These are phyloP conservation scores for Cutaneotrichosporon spelunceum DNA, from an alignment of 1,284 basidiomycete species.

Conservation along the genomic window DNA sequence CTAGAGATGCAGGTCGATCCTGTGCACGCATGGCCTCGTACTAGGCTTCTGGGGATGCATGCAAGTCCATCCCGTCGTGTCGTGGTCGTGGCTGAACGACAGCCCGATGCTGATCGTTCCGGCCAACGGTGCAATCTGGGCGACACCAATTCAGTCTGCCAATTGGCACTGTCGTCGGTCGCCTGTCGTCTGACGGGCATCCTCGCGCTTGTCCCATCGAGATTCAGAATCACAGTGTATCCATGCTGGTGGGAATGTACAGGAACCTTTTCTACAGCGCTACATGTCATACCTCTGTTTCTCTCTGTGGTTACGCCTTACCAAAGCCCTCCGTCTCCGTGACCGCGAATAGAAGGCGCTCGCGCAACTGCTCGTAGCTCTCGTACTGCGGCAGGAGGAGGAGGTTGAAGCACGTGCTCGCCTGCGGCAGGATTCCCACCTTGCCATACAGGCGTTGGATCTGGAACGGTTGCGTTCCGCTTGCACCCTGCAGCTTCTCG, in stretches of 20 bases:
- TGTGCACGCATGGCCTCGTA: no score
- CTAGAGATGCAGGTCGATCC: no score
- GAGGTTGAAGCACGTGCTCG: constrained; percentile 52
- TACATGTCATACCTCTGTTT: neutral
- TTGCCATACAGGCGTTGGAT: constrained; percentile 71
- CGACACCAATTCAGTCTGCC: no score
- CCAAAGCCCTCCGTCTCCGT: constrained; percentile 92
- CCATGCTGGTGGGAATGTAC: constrained; percentile 7
- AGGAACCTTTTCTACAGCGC: constrained; percentile 4
- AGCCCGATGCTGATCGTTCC: no score
- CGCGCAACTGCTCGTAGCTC: constrained; percentile 88
- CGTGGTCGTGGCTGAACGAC: no score
- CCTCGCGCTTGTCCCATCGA: neutral
- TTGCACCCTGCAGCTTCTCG: constrained; percentile 85
- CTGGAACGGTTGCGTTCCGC: constrained; percentile 92
- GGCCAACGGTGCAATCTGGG: no score
- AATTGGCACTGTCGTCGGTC: no score
- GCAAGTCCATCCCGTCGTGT: no score
- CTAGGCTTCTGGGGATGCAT: no score
- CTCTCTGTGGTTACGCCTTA: constrained; percentile 49
- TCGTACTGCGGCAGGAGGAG: constrained; percentile 84
- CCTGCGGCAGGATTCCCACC: constrained; percentile 49
- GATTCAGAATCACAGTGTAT: constrained; percentile 6
- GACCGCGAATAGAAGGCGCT: constrained; percentile 81
- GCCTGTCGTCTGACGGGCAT: no score